These are phyloP conservation scores for Eimeria acervulina DNA, from an alignment of 169 alveolate genomes.

Conservation along the genomic window DNA sequence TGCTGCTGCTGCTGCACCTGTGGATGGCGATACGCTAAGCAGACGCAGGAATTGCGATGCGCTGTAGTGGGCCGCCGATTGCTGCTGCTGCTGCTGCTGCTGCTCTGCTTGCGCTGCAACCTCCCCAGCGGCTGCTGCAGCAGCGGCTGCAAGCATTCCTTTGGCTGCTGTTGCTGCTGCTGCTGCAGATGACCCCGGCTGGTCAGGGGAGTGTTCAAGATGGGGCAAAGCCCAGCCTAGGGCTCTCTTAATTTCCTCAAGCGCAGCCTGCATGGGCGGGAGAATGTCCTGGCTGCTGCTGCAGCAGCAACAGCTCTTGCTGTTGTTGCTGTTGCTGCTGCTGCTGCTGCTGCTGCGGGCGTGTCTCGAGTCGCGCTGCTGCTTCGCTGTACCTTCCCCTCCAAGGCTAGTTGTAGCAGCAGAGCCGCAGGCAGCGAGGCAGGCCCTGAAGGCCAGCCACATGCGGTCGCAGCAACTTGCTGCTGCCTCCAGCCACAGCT, in stretches of 20 bases:
- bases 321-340: neutral
- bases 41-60: conserved; percentile 22
- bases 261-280: conserved; percentile 23
- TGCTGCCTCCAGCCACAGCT: conserved; percentile 21
- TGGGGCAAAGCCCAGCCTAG: conserved; percentile 60
- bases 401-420: neutral
- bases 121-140: neutral
- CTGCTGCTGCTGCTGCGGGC: neutral
- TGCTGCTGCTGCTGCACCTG: conserved; percentile 41
- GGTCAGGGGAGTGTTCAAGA: conserved; percentile 38
- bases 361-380: no score
- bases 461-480: conserved; percentile 22
- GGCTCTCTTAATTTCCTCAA: neutral
- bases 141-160: no score
- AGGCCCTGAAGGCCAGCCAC: conserved; percentile 29
- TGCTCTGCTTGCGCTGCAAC: neutral
- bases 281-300: neutral
- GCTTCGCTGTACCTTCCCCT: neutral
- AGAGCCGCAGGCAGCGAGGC: conserved; percentile 62
- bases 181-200: neutral
- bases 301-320: neutral
- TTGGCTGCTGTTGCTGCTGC: neutral
- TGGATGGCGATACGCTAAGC: conserved; percentile 27
- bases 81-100: conserved; percentile 29
- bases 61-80: neutral